These are phyloP conservation scores for Arthrobotrys entomopaga DNA, from an alignment of 2,329 filamentous ascomycete genomes.

Conservation along the genomic window DNA sequence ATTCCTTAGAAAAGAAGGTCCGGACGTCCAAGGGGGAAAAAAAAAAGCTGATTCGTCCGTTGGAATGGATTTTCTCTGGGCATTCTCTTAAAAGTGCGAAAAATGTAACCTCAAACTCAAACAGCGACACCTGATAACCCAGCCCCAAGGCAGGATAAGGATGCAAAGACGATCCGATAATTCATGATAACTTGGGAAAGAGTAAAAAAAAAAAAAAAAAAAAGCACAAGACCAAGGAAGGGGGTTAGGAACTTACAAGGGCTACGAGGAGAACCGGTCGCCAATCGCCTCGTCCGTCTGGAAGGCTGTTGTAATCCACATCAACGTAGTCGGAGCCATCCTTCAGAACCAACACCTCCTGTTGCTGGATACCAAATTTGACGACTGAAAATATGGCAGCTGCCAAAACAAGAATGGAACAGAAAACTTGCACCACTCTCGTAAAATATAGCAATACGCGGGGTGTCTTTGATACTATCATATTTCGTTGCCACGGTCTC, in stretches of 20 bases:
- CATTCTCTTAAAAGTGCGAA: constrained; percentile 7
- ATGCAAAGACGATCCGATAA: constrained; percentile 1
- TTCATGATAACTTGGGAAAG: not conserved
- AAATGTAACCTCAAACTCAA: constrained; percentile 46
- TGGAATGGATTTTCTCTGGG: constrained; percentile 31
- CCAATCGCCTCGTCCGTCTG: constrained; percentile 53
- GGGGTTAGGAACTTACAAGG: constrained; percentile 26
- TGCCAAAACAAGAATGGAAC: constrained; percentile 54
- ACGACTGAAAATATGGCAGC: constrained; percentile 53
- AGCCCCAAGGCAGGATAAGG: not conserved
- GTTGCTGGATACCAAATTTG: constrained; percentile 49
- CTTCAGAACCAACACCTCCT: constrained; percentile 48
- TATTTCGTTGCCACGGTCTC: constrained; percentile 32
- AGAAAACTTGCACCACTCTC: constrained; percentile 44
- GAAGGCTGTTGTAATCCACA: constrained; percentile 52
- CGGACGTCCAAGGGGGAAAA: not conserved
- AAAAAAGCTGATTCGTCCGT: constrained; percentile 1
- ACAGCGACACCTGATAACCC: not conserved
- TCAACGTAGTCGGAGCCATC: constrained; percentile 34
- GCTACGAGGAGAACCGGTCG: constrained; percentile 47
- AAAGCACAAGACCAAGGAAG: not conserved
- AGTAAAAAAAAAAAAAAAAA: constrained; percentile 11
- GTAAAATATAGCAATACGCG: constrained; percentile 43
- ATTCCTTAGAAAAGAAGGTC: too few relatives aligned
- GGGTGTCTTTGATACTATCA: constrained; percentile 52